Base-by-base conservation (phyloP, 208 protist species). In the Trypanosoma rangeli region DNA sequence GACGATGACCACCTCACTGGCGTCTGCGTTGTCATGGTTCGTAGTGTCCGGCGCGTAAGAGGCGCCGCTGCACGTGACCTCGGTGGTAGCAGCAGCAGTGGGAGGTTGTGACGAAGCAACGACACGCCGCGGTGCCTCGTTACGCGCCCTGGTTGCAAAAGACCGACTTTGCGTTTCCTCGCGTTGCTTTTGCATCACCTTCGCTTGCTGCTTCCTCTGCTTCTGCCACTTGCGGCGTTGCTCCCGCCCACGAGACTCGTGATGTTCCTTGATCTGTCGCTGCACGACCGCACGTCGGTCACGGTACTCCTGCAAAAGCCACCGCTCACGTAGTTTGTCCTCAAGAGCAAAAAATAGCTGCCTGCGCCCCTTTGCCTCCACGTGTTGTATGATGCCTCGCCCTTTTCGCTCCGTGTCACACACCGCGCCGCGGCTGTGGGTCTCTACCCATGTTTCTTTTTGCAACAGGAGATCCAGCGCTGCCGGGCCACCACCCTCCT, bases 251-350 rank as follows among this genome's bases (percentile, higher is more conserved):
- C 22, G 7, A 3, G 42, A 37, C 52, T 63, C 33, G 7, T 52
- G 15, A 4, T 37, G 31, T 35, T 60, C 54, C 24, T 62, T 39
- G 15, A 50, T 39, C 24, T 18, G 15, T 42, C 42, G 39, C 28
- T 54, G 54, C 20, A 39, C 24, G 31, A 62, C 18, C 0, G 22
- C 7, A 53, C 65, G 65, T 24, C 65, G 53, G 15, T 70, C 39
- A 39, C 55, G 53, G 42, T 70, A 70, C 55, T 70, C 65, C 55
- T 28, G n/a, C 28, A 70, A 24, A 42, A 60, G 55, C 42, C 22
- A 26, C 16, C 55, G 35, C 39, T 70, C 55, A 42, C 65, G 31
- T 3, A 18, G 3, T 49, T 49, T n/a, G 13, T 60, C 65, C 26
- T 70, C 65, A 3, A 70, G 42, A 10, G 10, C 3, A 13, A 62